Evolutionary conservation across 2,329 filamentous ascomycete species (phyloP).

Genomic region (Cercospora citrullina): DNA sequence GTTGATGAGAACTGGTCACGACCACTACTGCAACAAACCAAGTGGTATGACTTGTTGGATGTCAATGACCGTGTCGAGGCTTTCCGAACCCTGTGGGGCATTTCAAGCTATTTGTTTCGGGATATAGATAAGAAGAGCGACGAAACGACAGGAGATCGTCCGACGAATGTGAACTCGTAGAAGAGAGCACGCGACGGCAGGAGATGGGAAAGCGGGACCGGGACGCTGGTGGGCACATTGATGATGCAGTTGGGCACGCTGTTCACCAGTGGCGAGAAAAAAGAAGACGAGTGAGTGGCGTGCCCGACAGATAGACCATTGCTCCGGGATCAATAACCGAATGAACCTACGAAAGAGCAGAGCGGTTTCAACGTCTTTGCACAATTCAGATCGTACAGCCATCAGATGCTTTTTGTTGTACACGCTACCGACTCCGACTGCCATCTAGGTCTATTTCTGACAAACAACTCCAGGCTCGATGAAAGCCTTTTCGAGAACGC

Average conservation of each 20-base stretch:
- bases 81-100: constrained; percentile 58
- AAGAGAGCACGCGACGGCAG: neutral
- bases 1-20: constrained; percentile 50
- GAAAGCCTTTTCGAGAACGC: neutral
- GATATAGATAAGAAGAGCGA: neutral
- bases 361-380: neutral
- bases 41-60: constrained; percentile 61
- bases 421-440: neutral
- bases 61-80: constrained; percentile 56
- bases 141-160: neutral
- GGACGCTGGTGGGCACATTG: neutral
- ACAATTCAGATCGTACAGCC: neutral
- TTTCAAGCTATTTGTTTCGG: constrained; percentile 55
- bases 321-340: neutral
- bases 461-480: neutral
- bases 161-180: neutral
- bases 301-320: neutral
- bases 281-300: too few relatives aligned
- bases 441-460: neutral
- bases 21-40: constrained; percentile 55
- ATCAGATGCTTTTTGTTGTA: neutral
- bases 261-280: neutral
- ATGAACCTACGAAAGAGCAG: neutral
- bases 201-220: neutral
- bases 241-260: constrained; percentile 3